Evolutionary conservation across 2,329 filamentous ascomycete species (phyloP), one percentile per base, ranked within the genome.

Genomic region (Trichoderma sp.): DNA sequence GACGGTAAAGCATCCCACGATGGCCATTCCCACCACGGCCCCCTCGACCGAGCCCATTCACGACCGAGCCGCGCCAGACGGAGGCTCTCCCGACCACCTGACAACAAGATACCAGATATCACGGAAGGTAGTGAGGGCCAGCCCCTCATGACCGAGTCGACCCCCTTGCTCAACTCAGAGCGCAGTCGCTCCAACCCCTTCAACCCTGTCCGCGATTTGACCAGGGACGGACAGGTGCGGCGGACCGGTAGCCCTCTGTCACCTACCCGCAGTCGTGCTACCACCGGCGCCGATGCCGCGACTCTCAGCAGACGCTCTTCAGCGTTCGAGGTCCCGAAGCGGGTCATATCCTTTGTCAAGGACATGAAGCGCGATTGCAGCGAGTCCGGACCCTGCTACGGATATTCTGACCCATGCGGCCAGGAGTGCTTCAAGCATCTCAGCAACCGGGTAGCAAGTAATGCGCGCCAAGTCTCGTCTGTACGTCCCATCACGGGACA

Each of bases 371-470:
- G 80, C 41, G 85, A 87, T 70, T 89, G 87, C 69, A 86, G 89
- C 67, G 83, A 85, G 68, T 74, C 76, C 19, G 87, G 86, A 0
- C 83, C 84, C 1, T 90, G 87, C 72, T 89, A 80, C 69, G 87
- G 87, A 64, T 90, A 87, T 72, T 81, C 85, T 1, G 87, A 89
- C 69, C 86, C 86, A 0, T 89, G 87, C 67, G 86, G 86, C 1
- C 85, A 88, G 72, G 85, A 87, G 72, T 89, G 87, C 74, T 87
- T 86, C 74, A 88, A 87, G 69, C 85, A 88, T 67, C 48, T 87
- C 3, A 76, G 71, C 69, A 77, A 50, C 50, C 73, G 34, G 79
- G 81, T 24, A 68, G 77, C 24, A 3, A 69, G 74, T 30, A 67
- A 72, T 34, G 72, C 76, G 4, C 76, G 79, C 28, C 72, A 75